phyloP scores from a whole-genome alignment of 371 early-diverging fungal species.

The Rhizopus arrhizus region DNA sequence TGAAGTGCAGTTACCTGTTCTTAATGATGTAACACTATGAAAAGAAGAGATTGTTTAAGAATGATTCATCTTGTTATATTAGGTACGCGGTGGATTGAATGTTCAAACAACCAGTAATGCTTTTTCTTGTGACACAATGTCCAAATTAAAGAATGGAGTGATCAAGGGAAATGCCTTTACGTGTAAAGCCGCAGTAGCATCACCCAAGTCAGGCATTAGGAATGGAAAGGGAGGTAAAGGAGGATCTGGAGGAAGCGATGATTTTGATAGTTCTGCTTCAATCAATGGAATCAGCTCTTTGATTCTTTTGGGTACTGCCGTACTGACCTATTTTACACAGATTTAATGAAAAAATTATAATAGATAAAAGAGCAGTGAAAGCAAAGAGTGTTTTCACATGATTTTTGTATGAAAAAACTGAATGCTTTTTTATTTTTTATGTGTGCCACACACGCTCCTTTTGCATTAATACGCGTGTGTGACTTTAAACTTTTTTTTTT shows the following conservation, averaged over 20 bases:
- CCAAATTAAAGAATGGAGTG: conserved; percentile 33
- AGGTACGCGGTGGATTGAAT: conserved; percentile 49
- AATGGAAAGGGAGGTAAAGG: conserved; percentile 17
- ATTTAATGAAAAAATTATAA: neutral
- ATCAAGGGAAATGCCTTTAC: conserved; percentile 44
- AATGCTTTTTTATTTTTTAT: neutral
- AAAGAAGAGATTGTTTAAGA: neutral
- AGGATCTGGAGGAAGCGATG: conserved; percentile 4
- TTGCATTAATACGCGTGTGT: neutral
- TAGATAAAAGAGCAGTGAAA: too few relatives aligned
- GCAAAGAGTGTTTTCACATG: neutral
- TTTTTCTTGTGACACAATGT: conserved; percentile 39
- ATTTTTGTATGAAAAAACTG: neutral
- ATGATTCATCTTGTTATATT: neutral
- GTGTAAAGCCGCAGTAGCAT: conserved; percentile 33
- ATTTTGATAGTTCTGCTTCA: conserved; percentile 14
- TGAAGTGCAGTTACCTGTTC: conserved; percentile 43
- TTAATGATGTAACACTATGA: conserved; percentile 36
- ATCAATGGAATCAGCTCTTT: conserved; percentile 21
- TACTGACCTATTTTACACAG: neutral
- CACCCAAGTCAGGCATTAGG: conserved; percentile 32
- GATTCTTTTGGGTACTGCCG: conserved; percentile 21
- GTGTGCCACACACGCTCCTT: too few relatives aligned
- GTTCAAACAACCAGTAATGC: conserved; percentile 41
- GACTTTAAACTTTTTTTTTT: neutral